Evolutionary conservation across 2,329 filamentous ascomycete genomes (phyloP), one percentile per base, ranked within the genome.

Genomic region (Ustulina deusta): DNA sequence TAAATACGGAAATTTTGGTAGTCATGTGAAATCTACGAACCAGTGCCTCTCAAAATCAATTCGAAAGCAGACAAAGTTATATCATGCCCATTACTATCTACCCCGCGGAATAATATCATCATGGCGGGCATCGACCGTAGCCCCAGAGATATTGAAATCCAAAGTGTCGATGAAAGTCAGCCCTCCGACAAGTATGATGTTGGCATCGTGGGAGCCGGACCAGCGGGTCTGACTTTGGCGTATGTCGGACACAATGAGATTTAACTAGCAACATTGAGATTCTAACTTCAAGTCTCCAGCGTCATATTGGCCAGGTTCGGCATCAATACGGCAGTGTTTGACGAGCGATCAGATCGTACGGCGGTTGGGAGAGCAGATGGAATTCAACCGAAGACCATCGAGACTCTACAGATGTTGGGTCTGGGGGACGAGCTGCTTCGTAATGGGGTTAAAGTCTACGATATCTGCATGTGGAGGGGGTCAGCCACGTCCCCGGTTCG

Each of bases 311-410:
- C 86, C 20, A 85, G 90, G 9, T 91, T 87, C 73, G 91, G 90
- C 15, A 87, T 93, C 73, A 87, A 87, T 63, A 85, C 87, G 2
- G 84, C 85, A 46, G 84, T 93, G 51, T 83, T 93, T 56, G 91
- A 93, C 79, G 90, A 93, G 75, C 82, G 91, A 70, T 82, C 86
- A 38, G 87, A 91, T 73, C 88, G 88, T 74, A 94, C 91, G 1
- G 83, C 87, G 6, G 90, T 89, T 9, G 91, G 91, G 48, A 83
- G 87, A 64, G 78, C 75, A 67, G 91, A 93, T 77, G 91, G 91
- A 46, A 82, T 93, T 60, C 91, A 93, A 74, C 91, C 91, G 51
- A 93, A 93, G 80, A 91, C 90, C 0, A 92, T 94, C 73, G 91
- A 93, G 81, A 93, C 91, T 0, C 86, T 93, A 73, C 86, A 88